Conservation (phyloP, 2,329 filamentous ascomycete species). For the Bipolaris zeicola region DNA sequence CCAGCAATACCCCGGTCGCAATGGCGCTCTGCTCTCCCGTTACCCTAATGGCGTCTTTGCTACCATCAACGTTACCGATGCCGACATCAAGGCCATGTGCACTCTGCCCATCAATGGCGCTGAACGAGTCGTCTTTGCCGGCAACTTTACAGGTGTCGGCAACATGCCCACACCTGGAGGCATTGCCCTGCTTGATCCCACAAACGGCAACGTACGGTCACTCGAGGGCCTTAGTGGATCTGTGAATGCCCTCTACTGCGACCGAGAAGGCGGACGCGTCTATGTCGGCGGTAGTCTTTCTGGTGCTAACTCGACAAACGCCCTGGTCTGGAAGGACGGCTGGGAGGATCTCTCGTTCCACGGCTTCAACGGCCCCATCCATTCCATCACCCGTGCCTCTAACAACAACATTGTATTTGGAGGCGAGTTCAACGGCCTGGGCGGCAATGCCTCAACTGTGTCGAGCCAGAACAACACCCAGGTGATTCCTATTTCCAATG, state of each 20-base stretch:
- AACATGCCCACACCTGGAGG: conserved; percentile 74
- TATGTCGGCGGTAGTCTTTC: conserved; percentile 90
- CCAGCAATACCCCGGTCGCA: conserved; percentile 68
- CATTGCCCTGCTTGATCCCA: conserved; percentile 80
- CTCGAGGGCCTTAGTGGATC: conserved; percentile 81
- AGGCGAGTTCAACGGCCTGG: conserved; percentile 84
- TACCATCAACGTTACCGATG: conserved; percentile 76
- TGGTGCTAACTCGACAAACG: conserved; percentile 82
- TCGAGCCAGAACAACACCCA: conserved; percentile 73
- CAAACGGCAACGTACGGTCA: conserved; percentile 71
- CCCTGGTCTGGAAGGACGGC: conserved; percentile 74
- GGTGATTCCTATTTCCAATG: conserved; percentile 81
- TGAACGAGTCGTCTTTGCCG: conserved; percentile 81
- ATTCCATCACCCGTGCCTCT: conserved; percentile 78
- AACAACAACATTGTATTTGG: conserved; percentile 91
- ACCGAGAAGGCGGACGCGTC: conserved; percentile 75
- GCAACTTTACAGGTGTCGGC: conserved; percentile 93
- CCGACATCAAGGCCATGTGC: conserved; percentile 88
- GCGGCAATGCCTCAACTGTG: conserved; percentile 73
- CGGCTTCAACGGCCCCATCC: conserved; percentile 92
- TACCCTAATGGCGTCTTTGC: conserved; percentile 86
- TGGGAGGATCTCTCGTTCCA: conserved; percentile 87
- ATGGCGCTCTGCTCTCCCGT: conserved; percentile 79
- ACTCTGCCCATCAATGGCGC: conserved; percentile 71
- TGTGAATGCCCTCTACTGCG: conserved; percentile 83